Percentiles rank a stretch among this genome's conserved stretches.
Conservation (phyloP, 2,329 filamentous ascomycete species). For the Madurella mycetomatis region DNA sequence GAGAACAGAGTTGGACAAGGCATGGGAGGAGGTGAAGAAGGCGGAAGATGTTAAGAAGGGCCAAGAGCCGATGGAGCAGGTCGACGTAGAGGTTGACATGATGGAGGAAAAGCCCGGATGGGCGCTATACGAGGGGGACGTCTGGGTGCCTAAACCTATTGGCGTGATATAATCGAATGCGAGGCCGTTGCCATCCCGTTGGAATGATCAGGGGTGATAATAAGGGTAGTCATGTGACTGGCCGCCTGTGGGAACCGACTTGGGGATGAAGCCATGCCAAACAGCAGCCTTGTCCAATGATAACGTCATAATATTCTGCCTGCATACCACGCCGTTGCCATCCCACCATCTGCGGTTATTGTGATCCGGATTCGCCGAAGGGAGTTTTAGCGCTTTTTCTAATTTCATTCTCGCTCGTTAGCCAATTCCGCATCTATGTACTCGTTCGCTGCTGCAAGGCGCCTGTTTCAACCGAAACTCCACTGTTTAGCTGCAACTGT, state of each 20-base stretch:
- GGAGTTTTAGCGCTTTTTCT: neutral
- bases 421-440: slow-evolving; percentile 36
- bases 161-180: slow-evolving; percentile 42
- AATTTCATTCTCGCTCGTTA: neutral
- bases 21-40: slow-evolving; percentile 24
- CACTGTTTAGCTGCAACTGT: slow-evolving; percentile 5
- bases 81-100: slow-evolving; percentile 11
- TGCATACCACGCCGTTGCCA: neutral
- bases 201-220: neutral
- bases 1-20: slow-evolving; percentile 27
- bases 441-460: slow-evolving; percentile 36
- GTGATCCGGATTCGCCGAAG: neutral
- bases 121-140: slow-evolving; percentile 44
- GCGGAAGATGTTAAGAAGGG: slow-evolving; percentile 25
- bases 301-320: slow-evolving; percentile 16
- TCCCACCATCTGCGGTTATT: neutral
- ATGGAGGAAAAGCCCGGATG: slow-evolving; percentile 37
- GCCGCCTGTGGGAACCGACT: neutral
- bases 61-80: slow-evolving; percentile 4
- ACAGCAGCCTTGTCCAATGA: slow-evolving; percentile 4
- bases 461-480: slow-evolving; percentile 23
- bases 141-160: slow-evolving; percentile 56
- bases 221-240: slow-evolving; percentile 21
- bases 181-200: neutral
- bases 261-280: neutral